Evolutionary conservation across 495 filamentous ascomycete genomes (phyloP).

Genomic region (Geoglossum glabrum): DNA sequence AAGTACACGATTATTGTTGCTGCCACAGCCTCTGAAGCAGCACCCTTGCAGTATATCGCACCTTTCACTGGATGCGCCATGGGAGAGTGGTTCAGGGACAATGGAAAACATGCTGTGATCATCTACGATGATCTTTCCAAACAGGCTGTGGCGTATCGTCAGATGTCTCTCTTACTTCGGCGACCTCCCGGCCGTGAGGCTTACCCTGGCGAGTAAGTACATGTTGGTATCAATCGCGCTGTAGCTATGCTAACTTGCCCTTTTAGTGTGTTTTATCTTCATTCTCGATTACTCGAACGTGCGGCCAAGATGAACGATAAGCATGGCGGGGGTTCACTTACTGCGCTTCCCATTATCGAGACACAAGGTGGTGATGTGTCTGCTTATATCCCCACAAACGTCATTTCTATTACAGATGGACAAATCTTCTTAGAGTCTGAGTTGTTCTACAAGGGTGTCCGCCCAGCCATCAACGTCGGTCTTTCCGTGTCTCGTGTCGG

Average conservation of each 20-base stretch:
- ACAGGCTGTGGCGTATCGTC: constrained; percentile 98
- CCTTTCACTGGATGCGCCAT: constrained; percentile 77
- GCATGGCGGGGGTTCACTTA: constrained; percentile 88
- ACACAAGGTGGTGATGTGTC: constrained; percentile 99
- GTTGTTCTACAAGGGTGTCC: constrained; percentile 99
- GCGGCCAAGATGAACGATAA: constrained; percentile 98
- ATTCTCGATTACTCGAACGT: constrained; percentile 98
- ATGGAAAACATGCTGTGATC: constrained; percentile 79
- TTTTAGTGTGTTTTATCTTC: constrained; percentile 85
- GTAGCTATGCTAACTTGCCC: background rate
- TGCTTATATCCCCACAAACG: constrained; percentile 99
- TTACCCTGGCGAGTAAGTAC: constrained; percentile 77
- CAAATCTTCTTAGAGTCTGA: constrained; percentile 99
- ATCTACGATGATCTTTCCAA: constrained; percentile 96
- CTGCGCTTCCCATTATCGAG: constrained; percentile 95
- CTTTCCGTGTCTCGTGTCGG: constrained; percentile 99
- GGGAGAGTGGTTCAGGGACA: constrained; percentile 80
- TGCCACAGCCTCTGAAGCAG: constrained; percentile 94
- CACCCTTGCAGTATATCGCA: constrained; percentile 81
- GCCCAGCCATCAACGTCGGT: constrained; percentile 99
- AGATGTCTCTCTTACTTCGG: constrained; percentile 98
- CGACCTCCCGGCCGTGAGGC: constrained; percentile 99
- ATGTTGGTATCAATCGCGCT: background rate
- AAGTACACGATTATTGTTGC: constrained; percentile 94
- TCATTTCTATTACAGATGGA: constrained; percentile 99